Percentiles rank a stretch among this genome's conserved stretches.
phyloP scores from a whole-genome alignment of 2,329 filamentous ascomycete species.

The Calonectria multiphialidica region DNA sequence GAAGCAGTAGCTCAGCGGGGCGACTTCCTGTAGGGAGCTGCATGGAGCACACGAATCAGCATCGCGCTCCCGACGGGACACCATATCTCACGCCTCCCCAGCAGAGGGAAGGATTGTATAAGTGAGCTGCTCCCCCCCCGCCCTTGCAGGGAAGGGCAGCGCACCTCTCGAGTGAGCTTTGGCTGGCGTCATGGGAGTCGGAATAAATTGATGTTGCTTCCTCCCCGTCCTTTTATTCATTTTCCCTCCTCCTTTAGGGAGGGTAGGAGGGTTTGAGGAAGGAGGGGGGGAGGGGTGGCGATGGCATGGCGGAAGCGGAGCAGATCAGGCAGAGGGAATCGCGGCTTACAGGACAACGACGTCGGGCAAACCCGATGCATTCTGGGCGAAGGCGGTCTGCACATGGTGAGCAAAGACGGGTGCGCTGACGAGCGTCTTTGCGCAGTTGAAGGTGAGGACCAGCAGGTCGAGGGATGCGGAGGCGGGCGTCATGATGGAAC shows the following conservation, averaged over 20 bases:
- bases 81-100: slow-evolving; percentile 10
- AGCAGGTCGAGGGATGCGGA: slow-evolving; percentile 75
- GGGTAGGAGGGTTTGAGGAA: background rate
- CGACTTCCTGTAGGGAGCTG: slow-evolving; percentile 89
- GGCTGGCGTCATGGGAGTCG: background rate
- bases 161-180: background rate
- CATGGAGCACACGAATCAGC: slow-evolving; percentile 38
- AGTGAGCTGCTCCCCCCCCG: background rate
- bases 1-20: slow-evolving; percentile 86
- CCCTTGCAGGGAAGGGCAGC: background rate
- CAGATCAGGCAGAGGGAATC: slow-evolving; percentile 22
- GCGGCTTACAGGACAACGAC: slow-evolving; percentile 68
- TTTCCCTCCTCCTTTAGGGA: background rate
- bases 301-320: background rate
- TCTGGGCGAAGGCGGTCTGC: slow-evolving; percentile 67
- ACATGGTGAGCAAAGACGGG: slow-evolving; percentile 79
- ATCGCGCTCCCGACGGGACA: slow-evolving; percentile 28
- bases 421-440: slow-evolving; percentile 76
- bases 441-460: slow-evolving; percentile 92
- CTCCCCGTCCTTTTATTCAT: too few relatives aligned
- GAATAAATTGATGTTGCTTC: background rate
- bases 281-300: background rate
- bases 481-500: slow-evolving; percentile 52
- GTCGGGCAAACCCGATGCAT: slow-evolving; percentile 62
- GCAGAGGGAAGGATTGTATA: slow-evolving; percentile 1